Base-by-base conservation (phyloP, 2,329 filamentous ascomycete genomes). In the Colletotrichum destructivum region DNA sequence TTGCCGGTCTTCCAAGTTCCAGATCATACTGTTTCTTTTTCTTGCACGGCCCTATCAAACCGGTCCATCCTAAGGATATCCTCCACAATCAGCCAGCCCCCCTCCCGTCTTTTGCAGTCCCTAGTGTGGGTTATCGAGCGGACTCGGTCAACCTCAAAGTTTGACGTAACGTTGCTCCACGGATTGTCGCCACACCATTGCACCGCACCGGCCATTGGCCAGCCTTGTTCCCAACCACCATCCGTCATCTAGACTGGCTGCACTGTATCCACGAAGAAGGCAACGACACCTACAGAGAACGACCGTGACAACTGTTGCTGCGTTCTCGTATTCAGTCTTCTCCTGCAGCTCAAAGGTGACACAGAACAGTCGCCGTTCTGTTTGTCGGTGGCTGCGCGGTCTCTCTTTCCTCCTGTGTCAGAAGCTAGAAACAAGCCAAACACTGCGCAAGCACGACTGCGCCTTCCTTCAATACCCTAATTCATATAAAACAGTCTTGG, bases 101-200 rank as follows among this genome's bases (percentile, higher is more conserved):
- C 57, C 68, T 64, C 59, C 59, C 40, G 21, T 71, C 69, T 52
- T 44, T 49, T 64, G 59, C 65, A 54, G 21, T 38, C 35, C 35
- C 44, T 64, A 42, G 65, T 55, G 54, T 26, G 51, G 54, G 59
- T 64, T 52, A 46, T 64, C 31, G 21, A 72, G 40, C 47, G 44
- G 54, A 42, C 59, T 55, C 38, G 5, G 46, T 49, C 59, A 42
- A 47, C 40, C 57, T 63, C 40, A 31, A 68, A 55, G 49, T 46
- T 72, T 64, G 69, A 72, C 65, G 69, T 72, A 72, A 72, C 69
- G 69, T 72, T 72, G 65, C 69, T 60, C 59, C 35, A 31, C 47
- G 46, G 38, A 56, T 49, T 42, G 54, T 47, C 51, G 44, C 23
- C 62, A 55, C 47, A 56, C 47, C 54, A 42, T 55, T 49, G 31